Evolutionary conservation across 2,329 filamentous ascomycete genomes (phyloP).

Genomic region (Beauveria sp.): DNA sequence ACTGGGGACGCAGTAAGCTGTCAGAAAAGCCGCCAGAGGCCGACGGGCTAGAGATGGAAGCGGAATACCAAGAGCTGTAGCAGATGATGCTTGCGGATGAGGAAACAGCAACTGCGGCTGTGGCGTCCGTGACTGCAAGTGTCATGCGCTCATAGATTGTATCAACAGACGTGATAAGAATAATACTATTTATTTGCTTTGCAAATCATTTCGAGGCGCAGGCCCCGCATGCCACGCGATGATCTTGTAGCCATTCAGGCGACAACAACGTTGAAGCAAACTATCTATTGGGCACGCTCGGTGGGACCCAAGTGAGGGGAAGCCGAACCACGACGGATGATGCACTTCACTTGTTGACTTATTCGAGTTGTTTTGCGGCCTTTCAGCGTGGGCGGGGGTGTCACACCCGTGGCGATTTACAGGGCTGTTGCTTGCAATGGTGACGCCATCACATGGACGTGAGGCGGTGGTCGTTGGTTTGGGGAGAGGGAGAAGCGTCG

Average conservation of each 20-base stretch:
- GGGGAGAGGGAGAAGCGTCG: not conserved
- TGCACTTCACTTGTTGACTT: not conserved
- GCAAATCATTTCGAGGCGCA: not conserved
- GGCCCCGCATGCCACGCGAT: conserved; percentile 4
- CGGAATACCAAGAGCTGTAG: conserved; percentile 31
- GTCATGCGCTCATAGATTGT: conserved; percentile 5
- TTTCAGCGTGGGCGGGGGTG: not conserved
- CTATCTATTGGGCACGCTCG: not conserved
- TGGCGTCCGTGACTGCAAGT: not conserved
- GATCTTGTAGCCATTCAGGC: conserved; percentile 7
- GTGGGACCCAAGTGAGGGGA: conserved; percentile 9
- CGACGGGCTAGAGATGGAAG: conserved; percentile 22
- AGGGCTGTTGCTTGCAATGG: not conserved
- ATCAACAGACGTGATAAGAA: not conserved
- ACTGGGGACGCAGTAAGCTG: conserved; percentile 50
- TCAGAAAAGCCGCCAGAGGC: conserved; percentile 14
- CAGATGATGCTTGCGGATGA: not conserved
- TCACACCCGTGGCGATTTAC: not conserved
- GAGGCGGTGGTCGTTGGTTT: not conserved
- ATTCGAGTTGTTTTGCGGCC: not conserved
- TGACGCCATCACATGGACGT: conserved; percentile 7
- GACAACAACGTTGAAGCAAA: not conserved
- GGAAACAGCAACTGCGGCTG: conserved; percentile 3
- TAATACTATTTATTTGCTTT: not conserved
- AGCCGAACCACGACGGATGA: conserved; percentile 3